Percentiles rank a stretch among this genome's conserved stretches.
Evolutionary conservation across 208 protist species (phyloP).

Genomic region (Herpetomonas tarakana): DNA sequence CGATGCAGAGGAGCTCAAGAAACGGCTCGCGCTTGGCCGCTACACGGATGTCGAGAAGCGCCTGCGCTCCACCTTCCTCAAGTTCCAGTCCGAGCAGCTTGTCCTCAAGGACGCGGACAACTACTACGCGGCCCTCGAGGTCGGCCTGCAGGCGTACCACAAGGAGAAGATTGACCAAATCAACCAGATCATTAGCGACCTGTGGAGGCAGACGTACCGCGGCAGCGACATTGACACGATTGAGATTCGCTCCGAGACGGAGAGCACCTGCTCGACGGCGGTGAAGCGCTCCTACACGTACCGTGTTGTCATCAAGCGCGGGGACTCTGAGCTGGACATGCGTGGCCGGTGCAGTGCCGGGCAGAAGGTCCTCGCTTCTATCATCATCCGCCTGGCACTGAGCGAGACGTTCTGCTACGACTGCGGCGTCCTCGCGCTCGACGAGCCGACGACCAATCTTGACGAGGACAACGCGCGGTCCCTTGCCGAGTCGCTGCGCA

Average conservation of each 20-base stretch:
- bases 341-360: slow-evolving; percentile 97
- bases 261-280: slow-evolving; percentile 62
- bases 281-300: slow-evolving; percentile 85
- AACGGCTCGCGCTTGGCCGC: slow-evolving; percentile 63
- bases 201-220: slow-evolving; percentile 98
- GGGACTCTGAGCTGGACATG: slow-evolving; percentile 97
- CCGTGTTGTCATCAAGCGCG: slow-evolving; percentile 96
- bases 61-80: slow-evolving; percentile 87
- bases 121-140: slow-evolving; percentile 91
- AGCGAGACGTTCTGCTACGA: slow-evolving; percentile 98
- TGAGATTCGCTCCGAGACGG: slow-evolving; percentile 94
- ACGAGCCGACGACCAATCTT: slow-evolving; percentile 99
- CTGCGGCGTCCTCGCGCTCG: slow-evolving; percentile 99
- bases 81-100: slow-evolving; percentile 85
- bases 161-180: slow-evolving; percentile 98
- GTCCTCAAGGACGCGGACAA: slow-evolving; percentile 89
- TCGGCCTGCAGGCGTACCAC: slow-evolving; percentile 97
- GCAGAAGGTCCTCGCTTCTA: slow-evolving; percentile 97
- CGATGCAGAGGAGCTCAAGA: slow-evolving; percentile 52
- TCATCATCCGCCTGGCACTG: slow-evolving; percentile 99
- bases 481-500: slow-evolving; percentile 74
- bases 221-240: slow-evolving; percentile 98
- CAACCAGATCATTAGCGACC: slow-evolving; percentile 97
- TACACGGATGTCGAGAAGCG: slow-evolving; percentile 86
- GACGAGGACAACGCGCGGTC: slow-evolving; percentile 93